Base-by-base conservation (phyloP, 176 grass and related monocot species). In the Avena insularis region DNA sequence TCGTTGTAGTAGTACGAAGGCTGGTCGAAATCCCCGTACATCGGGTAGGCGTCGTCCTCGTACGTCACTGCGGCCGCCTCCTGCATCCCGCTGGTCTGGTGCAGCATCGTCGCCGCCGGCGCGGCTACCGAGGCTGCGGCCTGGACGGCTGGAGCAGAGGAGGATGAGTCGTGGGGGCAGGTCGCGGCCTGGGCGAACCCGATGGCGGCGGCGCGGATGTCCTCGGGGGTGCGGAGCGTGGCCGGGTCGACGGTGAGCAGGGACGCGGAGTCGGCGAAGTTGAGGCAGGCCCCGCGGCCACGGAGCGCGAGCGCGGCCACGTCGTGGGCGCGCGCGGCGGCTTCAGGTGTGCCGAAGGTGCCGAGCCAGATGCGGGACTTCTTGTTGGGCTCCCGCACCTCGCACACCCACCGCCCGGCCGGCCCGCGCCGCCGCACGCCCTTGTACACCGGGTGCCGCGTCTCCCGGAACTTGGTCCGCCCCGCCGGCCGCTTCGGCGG, bases 291-390 rank as follows among this genome's bases (percentile, higher is more conserved):
- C 0, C 83, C 85, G 13, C 77, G 84, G 2, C 96, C 96, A 0
- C 96, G 90, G 0, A 98, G 92, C 0, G 91, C 91, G 0, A 95
- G 91, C 12, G 93, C 95, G 9, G 95, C 95, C 40, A 93, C 95
- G 82, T 98, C 95, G 77, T 98, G 93, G 13, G 95, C 95, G n/a
- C 95, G 92, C 4, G 95, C 95, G 0, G 95, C 95, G 85, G 92
- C 92, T 77, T 97, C 95, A 1, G 95, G 75, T 2, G 74, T 80
- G 56, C 88, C 86, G 85, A 97, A 97, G 4, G 95, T 97, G 35
- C 95, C 95, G 0, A 97, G 95, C 95, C 95, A 97, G 54, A 97
- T 97, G 79, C 95, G 92, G 0, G 95, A 98, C 81, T 98, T 93
- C 83, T 94, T 95, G 86, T 93, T 92, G 53, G 95, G 95, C 82